Evolutionary conservation across 2,329 filamentous ascomycete species (phyloP), one percentile per base, ranked within the genome.

Genomic region (Orbilia brochopaga): DNA sequence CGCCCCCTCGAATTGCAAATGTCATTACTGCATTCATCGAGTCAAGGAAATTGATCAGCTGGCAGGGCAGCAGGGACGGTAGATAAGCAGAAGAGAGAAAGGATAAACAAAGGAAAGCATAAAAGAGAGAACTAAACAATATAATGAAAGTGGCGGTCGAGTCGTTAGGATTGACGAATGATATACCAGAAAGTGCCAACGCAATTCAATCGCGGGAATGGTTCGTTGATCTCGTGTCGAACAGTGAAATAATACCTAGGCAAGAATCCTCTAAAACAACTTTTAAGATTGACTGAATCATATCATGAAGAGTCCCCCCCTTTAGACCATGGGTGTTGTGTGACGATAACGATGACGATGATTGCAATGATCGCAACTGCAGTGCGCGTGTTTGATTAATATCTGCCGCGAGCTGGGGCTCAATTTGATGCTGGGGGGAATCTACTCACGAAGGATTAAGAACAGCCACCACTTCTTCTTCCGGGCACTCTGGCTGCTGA

Each of bases 381-480:
- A n/a, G 19, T 30, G 3, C 8, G 27, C 21, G 8, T 21, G 8
- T 11, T 46, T 42, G 10, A 48, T 59, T 32, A 52, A 15, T 15
- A 42, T 15, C 37, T 4, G 37, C 37, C 11, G 13, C 3, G n/a
- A 3, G n/a, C 4, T 13, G 4, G n/a, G 37, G 4, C 15, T 55
- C 27, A 21, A 40, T 21, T 17, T n/a, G 40, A 21, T n/a, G 27
- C 15, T 27, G 32, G 6, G n/a, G n/a, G n/a, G n/a, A 11, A 1
- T 23, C 11, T 44, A 69, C 69, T 69, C 46, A 73, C 66, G 11
- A 53, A 67, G 77, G 51, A 92, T 82, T 73, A 86, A 80, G 73
- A 90, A 81, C 78, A 88, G 90, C 85, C 86, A 91, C 90, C 90
- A 92, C 83, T 93, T 93, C 80, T 91, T 85, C 82, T 87, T 90